Percentiles rank a stretch among this genome's conserved stretches.
Conservation (phyloP, 345 rosid species). For the Anastatica hierochuntica region DNA sequence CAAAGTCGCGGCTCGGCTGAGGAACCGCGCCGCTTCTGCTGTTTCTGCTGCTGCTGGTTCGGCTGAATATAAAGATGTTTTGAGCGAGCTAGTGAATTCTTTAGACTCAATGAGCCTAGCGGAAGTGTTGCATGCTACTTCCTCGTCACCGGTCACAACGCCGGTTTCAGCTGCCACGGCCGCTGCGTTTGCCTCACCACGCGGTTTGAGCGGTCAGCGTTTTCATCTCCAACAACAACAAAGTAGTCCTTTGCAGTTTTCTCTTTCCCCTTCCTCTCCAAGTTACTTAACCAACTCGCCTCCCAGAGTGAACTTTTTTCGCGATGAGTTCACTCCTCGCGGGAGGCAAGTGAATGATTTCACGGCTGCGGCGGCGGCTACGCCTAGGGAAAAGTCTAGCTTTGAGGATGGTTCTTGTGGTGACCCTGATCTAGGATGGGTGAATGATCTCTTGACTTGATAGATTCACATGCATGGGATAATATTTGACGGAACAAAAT, state of each 20-base stretch:
- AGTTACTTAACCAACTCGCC: neutral
- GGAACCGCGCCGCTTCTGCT: neutral
- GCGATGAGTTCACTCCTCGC: neutral
- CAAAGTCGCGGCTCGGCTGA: neutral
- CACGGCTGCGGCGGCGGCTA: neutral
- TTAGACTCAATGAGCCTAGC: no score
- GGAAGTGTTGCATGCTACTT: neutral
- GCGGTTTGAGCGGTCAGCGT: neutral
- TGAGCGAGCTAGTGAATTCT: neutral
- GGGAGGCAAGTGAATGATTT: no score
- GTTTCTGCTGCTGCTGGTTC: neutral
- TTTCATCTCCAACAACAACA: no score
- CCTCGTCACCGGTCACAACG: neutral
- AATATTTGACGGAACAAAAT: no score
- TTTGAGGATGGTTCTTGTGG: neutral
- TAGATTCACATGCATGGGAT: no score
- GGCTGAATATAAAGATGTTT: neutral
- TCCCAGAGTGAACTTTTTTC: neutral
- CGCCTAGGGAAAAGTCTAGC: no score
- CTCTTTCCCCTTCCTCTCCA: neutral
- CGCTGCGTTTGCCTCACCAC: neutral
- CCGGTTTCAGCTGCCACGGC: neutral
- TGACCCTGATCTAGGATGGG: neutral
- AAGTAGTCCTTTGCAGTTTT: neutral
- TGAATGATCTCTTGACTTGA: neutral